Conservation (phyloP, 2,329 filamentous ascomycete genomes). For the Trichoderma pleuroti region DNA sequence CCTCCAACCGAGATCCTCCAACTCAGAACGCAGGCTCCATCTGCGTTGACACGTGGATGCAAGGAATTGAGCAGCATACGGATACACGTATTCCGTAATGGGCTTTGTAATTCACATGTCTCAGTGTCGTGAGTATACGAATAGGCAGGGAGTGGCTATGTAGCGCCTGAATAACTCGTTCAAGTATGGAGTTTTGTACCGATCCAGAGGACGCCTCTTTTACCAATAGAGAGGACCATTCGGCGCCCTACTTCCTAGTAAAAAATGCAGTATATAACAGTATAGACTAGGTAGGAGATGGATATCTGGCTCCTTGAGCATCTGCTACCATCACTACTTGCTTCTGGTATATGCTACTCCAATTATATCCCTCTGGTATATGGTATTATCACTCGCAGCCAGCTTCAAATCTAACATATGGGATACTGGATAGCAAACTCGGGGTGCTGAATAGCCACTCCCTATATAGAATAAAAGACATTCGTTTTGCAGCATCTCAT, state of each 20-base stretch:
- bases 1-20: not conserved
- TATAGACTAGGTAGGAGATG: not conserved
- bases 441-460: not conserved
- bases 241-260: not conserved
- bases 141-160: not conserved
- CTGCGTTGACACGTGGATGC: not conserved
- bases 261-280: no score
- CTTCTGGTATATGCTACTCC: no score
- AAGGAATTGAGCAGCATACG: not conserved
- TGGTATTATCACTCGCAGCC: not conserved
- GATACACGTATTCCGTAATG: not conserved
- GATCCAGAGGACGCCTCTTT: no score
- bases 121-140: not conserved
- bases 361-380: not conserved
- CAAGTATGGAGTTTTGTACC: not conserved
- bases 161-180: not conserved
- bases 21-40: not conserved
- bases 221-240: not conserved
- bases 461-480: not conserved
- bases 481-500: not conserved
- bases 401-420: not conserved
- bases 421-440: not conserved
- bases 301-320: not conserved
- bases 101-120: not conserved
- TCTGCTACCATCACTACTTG: not conserved